phyloP scores from a whole-genome alignment of 306 rosid genomes.

The Cicer bijugum region DNA sequence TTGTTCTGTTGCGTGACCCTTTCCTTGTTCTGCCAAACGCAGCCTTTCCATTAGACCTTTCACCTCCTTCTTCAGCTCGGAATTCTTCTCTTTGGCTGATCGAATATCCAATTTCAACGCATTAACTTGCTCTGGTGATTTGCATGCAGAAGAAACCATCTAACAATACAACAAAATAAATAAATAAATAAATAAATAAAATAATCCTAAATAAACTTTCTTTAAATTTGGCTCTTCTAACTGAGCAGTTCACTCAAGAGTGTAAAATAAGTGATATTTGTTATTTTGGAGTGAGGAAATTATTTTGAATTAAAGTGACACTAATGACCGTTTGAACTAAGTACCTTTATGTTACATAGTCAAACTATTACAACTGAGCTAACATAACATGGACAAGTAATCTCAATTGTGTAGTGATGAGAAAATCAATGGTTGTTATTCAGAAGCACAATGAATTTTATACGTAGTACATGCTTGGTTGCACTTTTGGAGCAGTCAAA shows the following conservation, averaged over 20 bases:
- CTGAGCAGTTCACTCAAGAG: not conserved
- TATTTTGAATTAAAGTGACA: too few species aligned
- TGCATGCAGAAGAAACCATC: constrained; percentile 61
- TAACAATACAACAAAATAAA: constrained; percentile 21
- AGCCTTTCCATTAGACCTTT: constrained; percentile 60
- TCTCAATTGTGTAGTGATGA: not conserved
- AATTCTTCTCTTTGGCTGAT: constrained; percentile 57
- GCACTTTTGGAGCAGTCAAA: too few species aligned
- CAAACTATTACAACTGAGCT: too few species aligned
- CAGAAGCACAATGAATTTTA: not conserved
- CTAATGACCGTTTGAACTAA: too few species aligned
- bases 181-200: not conserved
- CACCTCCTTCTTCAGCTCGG: constrained; percentile 58
- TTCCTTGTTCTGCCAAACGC: constrained; percentile 69
- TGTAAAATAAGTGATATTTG: not conserved
- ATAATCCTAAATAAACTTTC: not conserved
- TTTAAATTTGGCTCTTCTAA: not conserved
- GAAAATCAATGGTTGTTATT: not conserved
- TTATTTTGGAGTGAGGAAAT: too few species aligned
- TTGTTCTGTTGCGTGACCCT: constrained; percentile 70
- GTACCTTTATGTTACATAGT: too few species aligned
- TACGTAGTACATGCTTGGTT: too few species aligned
- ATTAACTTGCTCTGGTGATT: constrained; percentile 56
- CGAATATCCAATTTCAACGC: constrained; percentile 57
- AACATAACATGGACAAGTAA: not conserved